Evolutionary conservation across 2,329 filamentous ascomycete species (phyloP), one percentile per base, ranked within the genome.

Genomic region (Fusarium sp.): DNA sequence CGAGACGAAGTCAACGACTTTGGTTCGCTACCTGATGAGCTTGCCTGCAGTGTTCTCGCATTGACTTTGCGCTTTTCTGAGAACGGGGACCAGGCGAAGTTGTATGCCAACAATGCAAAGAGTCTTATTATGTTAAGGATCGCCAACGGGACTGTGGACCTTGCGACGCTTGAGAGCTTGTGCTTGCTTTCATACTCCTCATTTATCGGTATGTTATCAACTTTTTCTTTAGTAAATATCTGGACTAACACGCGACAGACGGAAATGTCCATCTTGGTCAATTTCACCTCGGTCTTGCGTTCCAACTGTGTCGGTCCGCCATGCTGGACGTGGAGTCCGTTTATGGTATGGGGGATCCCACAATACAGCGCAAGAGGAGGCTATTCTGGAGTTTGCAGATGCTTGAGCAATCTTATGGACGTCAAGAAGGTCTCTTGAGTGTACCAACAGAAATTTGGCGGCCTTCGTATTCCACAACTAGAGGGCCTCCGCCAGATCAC

Each of bases 341-440:
- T 0, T 85, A 85, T 45, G 69, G 69, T 1, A 52, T 72, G 5
- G 76, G 80, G 9, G 80, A 81, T 38, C 73, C 77, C 1, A 69
- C 67, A 2, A 68, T 74, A 0, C 82, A 86, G 53, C 80, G 84
- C 11, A 86, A 86, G 71, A 85, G 82, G 68, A 74, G 83, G 5
- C 74, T 86, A 0, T 86, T 86, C 33, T 86, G 84, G 84, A 86
- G 83, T 54, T 75, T 86, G 0, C 83, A 86, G 52, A 72, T 84
- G 3, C 79, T 86, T 0, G 83, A 86, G 54, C 84, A 86, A 50
- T 82, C 79, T 1, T 86, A 86, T 42, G 84, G 84, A 2, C 79
- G 82, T 9, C 83, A 85, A 44, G 80, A 77, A 6, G 82, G 83
- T 2, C 78, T 84, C 1, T 66, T 85, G 22, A 81, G 79, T 38